These are phyloP conservation scores for Crotalaria pallida DNA, from an alignment of 306 rosid species.

Conservation along the genomic window DNA sequence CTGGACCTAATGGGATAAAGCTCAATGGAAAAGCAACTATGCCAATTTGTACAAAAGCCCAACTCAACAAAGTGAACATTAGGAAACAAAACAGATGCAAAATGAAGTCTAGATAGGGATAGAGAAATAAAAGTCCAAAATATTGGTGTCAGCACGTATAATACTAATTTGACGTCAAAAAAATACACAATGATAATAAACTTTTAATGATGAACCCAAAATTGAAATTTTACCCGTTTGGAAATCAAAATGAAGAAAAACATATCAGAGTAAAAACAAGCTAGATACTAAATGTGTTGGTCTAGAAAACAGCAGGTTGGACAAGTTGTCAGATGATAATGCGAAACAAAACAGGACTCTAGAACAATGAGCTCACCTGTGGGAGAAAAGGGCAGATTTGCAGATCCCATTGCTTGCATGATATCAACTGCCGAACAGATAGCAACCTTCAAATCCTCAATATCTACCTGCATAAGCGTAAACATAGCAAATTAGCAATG, in stretches of 20 bases:
- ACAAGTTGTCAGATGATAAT: background rate
- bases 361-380: constrained; percentile 49
- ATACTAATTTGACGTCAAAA: background rate
- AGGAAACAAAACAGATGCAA: background rate
- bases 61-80: background rate
- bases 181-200: background rate
- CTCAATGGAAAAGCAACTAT: background rate
- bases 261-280: background rate
- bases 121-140: background rate
- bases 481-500: constrained; percentile 6
- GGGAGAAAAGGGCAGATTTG: constrained; percentile 69
- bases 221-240: background rate
- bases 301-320: constrained; percentile 8
- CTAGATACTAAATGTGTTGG: background rate
- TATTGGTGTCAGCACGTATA: constrained; percentile 10
- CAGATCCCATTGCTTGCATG: constrained; percentile 86
- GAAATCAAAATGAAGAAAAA: constrained; percentile 19
- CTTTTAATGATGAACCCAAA: background rate
- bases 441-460: constrained; percentile 74
- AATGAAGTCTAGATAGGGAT: background rate
- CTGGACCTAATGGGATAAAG: background rate
- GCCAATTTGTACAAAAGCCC: background rate
- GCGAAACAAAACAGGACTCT: constrained; percentile 10
- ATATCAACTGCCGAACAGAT: constrained; percentile 85
- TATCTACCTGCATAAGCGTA: constrained; percentile 64